Percentiles rank a stretch among this genome's conserved stretches.
Conservation (phyloP, 2,329 filamentous ascomycete genomes). For the Hymenoscyphus infarciens region DNA sequence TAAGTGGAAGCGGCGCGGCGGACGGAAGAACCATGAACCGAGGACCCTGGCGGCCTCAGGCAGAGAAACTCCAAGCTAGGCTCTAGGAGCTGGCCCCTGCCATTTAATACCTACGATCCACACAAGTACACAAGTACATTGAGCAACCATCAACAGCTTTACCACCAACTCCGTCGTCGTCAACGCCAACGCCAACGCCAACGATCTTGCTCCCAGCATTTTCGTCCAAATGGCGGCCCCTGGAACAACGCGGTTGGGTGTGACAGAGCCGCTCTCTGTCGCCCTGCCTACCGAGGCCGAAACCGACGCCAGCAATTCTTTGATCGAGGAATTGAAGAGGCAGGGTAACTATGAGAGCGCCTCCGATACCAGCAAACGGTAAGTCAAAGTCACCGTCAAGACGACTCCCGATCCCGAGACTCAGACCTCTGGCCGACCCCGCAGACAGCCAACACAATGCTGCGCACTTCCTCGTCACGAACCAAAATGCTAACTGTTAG, state of each 20-base stretch:
- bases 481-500: constrained; percentile 13
- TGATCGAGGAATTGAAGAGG: constrained; percentile 78
- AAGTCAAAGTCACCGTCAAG: constrained; percentile 28
- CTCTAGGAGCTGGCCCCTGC: not conserved
- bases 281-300: constrained; percentile 74
- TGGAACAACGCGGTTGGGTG: constrained; percentile 46
- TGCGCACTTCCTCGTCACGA: not conserved
- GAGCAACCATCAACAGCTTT: not conserved
- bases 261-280: constrained; percentile 80
- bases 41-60: too few species aligned
- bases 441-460: not conserved
- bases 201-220: constrained; percentile 3
- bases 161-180: not conserved
- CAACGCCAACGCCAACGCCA: constrained; percentile 4
- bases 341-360: constrained; percentile 90
- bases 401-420: not conserved
- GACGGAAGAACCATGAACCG: too few species aligned
- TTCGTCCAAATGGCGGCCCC: constrained; percentile 30
- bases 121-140: not conserved
- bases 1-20: too few species aligned
- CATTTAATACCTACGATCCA: not conserved
- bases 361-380: constrained; percentile 81
- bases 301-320: constrained; percentile 68
- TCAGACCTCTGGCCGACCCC: not conserved
- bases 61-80: not conserved